Base-by-base conservation (phyloP, 2,329 filamentous ascomycete species). In the Penicillium corylophilum region DNA sequence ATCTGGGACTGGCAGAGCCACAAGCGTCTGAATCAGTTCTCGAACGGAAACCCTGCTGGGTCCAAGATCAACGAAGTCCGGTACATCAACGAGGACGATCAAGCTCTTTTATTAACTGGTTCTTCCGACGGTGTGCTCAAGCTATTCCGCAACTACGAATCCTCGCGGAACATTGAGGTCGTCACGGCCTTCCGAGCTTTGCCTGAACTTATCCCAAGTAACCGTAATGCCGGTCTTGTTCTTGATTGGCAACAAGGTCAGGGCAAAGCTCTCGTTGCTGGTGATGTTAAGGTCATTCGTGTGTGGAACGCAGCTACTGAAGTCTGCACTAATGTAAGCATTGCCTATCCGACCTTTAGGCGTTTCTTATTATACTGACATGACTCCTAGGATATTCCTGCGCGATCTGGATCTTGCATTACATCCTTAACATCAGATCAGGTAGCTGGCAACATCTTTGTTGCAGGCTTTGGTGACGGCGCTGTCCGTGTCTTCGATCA, bases 241-340 rank as follows among this genome's bases (percentile, higher is more conserved):
- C 95, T 97, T 68, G 93, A 99, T 71, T 99, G 94, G 94, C 93
- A 97, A 70, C 94, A 99, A 74, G 92, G 95, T n/a, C 90, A 90
- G 61, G 94, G 94, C 7, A 89, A 90, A 54, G 87, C 95, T 7
- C 81, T 99, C n/a, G 94, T 97, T 28, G 94, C 94, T 10, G 94
- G 94, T 40, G 94, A 99, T 69, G 90, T 96, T 48, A 89, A 94
- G 51, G 89, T 96, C 29, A 96, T 99, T 62, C 84, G 92, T 31
- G 90, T 97, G 29, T 99, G 94, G 94, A 94, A 95, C 67, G 93
- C 93, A 15, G 90, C 90, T 7, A 89, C 90, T 39, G 94, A 99
- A 77, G 87, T 94, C 33, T 97, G 93, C 74, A 84, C 90, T 47
- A 89, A 87, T 55, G 80, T 82, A 73, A 66, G 76, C 8, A 4